Conservation (phyloP, 306 rosid species). For the Begonia peltatifolia region DNA sequence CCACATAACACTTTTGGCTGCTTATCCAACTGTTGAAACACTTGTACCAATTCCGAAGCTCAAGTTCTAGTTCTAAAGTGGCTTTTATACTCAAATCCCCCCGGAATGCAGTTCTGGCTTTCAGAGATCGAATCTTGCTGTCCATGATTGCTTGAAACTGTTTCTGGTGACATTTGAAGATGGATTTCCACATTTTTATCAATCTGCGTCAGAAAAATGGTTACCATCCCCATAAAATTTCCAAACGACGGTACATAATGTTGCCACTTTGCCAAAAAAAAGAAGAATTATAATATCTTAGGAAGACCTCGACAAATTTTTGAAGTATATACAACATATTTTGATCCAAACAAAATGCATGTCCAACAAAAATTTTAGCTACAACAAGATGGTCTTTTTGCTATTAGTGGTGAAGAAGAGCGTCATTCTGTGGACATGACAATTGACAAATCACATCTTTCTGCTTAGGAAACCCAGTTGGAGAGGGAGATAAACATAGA, state of each 20-base stretch:
- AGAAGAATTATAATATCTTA: no score
- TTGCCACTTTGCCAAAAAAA: no score
- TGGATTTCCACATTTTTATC: conserved; percentile 88
- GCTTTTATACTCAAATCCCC: conserved; percentile 80
- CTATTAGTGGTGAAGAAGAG: no score
- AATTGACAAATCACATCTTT: no score
- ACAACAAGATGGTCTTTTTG: no score
- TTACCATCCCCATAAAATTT: conserved; percentile 1
- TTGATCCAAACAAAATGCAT: no score
- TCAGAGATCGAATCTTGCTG: conserved; percentile 61
- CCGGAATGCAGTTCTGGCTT: conserved; percentile 35
- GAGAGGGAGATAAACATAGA: not conserved
- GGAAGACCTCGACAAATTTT: no score
- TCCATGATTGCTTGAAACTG: conserved; percentile 91
- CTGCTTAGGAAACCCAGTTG: no score
- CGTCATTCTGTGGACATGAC: no score
- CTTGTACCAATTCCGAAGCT: conserved; percentile 83
- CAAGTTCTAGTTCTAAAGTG: conserved; percentile 76
- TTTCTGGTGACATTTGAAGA: conserved; percentile 86
- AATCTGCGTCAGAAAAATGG: conserved; percentile 41
- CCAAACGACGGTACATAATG: no score
- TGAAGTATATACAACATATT: no score
- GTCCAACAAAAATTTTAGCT: no score
- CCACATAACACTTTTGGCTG: conserved; percentile 72
- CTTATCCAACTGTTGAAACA: conserved; percentile 77